Evolutionary conservation across 2,329 filamentous ascomycete genomes (phyloP).

Genomic region (Fusarium xyrophilum): DNA sequence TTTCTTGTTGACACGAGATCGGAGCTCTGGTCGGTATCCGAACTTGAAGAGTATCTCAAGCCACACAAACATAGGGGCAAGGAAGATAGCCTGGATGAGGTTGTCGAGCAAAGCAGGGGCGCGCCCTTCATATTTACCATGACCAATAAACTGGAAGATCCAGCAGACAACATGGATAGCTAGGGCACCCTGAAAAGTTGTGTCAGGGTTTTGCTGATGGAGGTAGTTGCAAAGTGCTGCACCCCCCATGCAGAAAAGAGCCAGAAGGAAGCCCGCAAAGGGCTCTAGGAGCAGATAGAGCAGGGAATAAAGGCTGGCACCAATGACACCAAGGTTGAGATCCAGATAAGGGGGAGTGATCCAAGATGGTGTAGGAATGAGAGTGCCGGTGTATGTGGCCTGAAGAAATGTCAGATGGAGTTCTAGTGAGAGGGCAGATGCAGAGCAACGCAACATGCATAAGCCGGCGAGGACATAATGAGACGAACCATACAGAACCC

Average conservation of each 20-base stretch:
- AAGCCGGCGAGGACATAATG: conserved; percentile 2
- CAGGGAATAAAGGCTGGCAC: conserved; percentile 71
- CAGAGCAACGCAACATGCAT: not conserved
- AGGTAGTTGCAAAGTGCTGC: conserved; percentile 80
- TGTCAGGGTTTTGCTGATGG: conserved; percentile 61
- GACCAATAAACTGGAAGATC: conserved; percentile 90
- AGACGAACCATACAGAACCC: conserved; percentile 72
- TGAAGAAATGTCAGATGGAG: conserved; percentile 42
- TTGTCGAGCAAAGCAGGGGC: conserved; percentile 92
- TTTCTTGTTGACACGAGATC: conserved; percentile 77
- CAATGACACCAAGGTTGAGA: conserved; percentile 70
- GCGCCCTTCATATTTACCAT: conserved; percentile 86
- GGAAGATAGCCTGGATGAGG: conserved; percentile 85
- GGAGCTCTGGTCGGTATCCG: conserved; percentile 88
- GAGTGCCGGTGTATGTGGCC: conserved; percentile 68
- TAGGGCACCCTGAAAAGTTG: conserved; percentile 64
- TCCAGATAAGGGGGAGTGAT: conserved; percentile 72
- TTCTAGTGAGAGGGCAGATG: not conserved
- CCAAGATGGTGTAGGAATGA: conserved; percentile 70
- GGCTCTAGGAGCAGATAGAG: conserved; percentile 94
- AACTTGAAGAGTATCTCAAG: conserved; percentile 90
- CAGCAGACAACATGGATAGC: conserved; percentile 77
- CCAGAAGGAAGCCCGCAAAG: conserved; percentile 81
- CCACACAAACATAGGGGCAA: conserved; percentile 97
- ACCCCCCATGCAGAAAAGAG: conserved; percentile 75